A percentile compares a stretch with the other conserved stretches of the same genome.
phyloP scores from a whole-genome alignment of 208 protist genomes.

The Leishmania braziliensis region DNA sequence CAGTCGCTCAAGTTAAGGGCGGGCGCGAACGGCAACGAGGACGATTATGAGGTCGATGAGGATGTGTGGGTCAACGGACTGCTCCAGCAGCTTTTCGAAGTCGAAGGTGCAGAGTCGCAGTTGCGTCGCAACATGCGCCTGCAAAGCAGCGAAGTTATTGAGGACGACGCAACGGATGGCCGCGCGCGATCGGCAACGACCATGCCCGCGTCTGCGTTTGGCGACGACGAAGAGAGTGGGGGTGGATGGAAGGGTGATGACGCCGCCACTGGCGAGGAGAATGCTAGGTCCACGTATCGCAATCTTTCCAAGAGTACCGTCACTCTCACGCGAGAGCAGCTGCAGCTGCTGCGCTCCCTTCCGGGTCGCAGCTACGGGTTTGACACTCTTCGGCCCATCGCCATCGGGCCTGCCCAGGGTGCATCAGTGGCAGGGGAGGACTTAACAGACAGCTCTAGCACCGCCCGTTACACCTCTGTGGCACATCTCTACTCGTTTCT shows the following conservation, averaged over 20 bases:
- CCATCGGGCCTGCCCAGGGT: background rate
- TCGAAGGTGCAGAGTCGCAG: slow-evolving; percentile 22
- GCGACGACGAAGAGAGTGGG: slow-evolving; percentile 1
- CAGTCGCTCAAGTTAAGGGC: slow-evolving; percentile 4
- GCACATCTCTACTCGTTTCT: slow-evolving; percentile 39
- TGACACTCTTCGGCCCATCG: slow-evolving; percentile 16
- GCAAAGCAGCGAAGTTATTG: background rate
- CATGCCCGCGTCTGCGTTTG: background rate
- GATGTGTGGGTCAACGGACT: slow-evolving; percentile 24
- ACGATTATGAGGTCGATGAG: slow-evolving; percentile 1
- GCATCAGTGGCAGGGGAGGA: background rate
- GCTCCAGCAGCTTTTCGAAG: slow-evolving; percentile 24
- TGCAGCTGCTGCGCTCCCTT: slow-evolving; percentile 25
- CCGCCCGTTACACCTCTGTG: slow-evolving; percentile 1
- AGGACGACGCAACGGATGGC: background rate
- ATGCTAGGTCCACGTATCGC: background rate
- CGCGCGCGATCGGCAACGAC: background rate
- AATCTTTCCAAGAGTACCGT: slow-evolving; percentile 1
- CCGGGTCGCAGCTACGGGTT: slow-evolving; percentile 27
- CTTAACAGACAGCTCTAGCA: background rate
- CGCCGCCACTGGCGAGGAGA: background rate
- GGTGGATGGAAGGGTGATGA: too few relatives aligned
- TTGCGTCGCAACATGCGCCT: slow-evolving; percentile 13
- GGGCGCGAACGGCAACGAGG: background rate
- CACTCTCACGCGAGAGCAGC: slow-evolving; percentile 20